Evolutionary conservation across 768 basidiomycete genomes (phyloP), one percentile per base, ranked within the genome.

Genomic region (Sarcomyxa edulis): DNA sequence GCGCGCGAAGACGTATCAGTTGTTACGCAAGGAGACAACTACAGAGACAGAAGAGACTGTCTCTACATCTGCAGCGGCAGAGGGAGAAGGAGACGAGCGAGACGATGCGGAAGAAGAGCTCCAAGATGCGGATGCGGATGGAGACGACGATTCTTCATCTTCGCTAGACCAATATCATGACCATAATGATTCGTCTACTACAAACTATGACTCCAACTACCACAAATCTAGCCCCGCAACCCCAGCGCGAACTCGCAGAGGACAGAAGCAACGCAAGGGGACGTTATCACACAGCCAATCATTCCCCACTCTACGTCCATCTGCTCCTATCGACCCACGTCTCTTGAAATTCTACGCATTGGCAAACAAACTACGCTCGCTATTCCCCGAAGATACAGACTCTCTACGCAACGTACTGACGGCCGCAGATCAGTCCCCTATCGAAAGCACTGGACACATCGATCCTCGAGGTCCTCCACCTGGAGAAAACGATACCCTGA

Each of bases 331-430:
- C 23, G 36, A 43, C 21, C 36, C 32, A 14, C 37, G 36, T 27
- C 19, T 39, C 23, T 23, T 43, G 6, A 73, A 74, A 37, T 50
- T 83, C 23, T 66, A 78, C 10, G 57, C 68, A 39, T 65, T 83
- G 6, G 76, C 77, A 7, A 69, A 69, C 45, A 75, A 77, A 48
- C 56, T 83, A 35, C 67, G 72, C 32, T 61, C 71, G 44, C 60
- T 70, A 25, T 83, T 79, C 54, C 76, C 76, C 14, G 68, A 73
- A 44, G 74, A 83, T 41, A 47, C 24, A 11, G 27, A 21, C 5
- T 27, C 16, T 12, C 42, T 43, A 30, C n/a, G 36, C 8, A 14
- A 35, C n/a, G 34, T 43, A 6, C 18, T 43, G 31, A 24, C 42
- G 5, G 34, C 31, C 16, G 37, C 37, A 18, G 37, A 33, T 15